Evolutionary conservation across 164 flowering plant species (phyloP).

Genomic region (Kingdonia uniflora): DNA sequence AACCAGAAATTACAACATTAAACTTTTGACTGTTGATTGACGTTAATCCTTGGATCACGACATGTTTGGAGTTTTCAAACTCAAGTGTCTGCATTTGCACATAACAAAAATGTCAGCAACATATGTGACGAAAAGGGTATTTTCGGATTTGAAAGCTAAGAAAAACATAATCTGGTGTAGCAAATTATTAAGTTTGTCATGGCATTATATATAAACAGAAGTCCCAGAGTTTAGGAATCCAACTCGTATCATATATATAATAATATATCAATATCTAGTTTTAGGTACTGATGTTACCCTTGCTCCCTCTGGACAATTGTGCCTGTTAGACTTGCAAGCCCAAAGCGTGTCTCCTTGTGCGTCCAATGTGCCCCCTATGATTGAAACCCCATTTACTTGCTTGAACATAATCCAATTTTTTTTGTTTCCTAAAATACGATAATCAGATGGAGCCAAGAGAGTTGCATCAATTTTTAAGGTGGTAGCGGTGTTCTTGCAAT

Average conservation of each 20-base stretch:
- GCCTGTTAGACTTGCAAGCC: constrained; percentile 31
- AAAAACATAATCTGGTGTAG: no score
- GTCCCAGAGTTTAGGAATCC: background rate
- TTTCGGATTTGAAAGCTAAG: background rate
- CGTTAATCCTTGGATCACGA: constrained; percentile 24
- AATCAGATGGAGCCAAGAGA: constrained; percentile 26
- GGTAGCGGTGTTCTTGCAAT: constrained; percentile 10
- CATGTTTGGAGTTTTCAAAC: constrained; percentile 15
- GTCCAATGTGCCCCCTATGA: constrained; percentile 48
- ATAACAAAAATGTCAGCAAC: background rate
- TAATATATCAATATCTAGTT: background rate
- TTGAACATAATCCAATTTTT: constrained; percentile 43
- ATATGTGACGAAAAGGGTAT: background rate
- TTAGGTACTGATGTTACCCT: constrained; percentile 20
- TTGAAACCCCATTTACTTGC: constrained; percentile 22
- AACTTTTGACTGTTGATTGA: constrained; percentile 35
- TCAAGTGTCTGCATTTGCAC: constrained; percentile 14
- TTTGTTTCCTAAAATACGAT: constrained; percentile 8
- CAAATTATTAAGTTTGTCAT: no score
- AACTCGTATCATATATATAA: background rate
- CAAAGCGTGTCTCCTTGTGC: constrained; percentile 38
- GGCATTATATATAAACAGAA: no score
- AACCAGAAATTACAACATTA: constrained; percentile 25
- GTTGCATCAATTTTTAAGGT: constrained; percentile 17
- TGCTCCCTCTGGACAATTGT: constrained; percentile 36